These are phyloP conservation scores for Alectoria sarmentosa DNA, from an alignment of 495 filamentous ascomycete species.

Conservation along the genomic window DNA sequence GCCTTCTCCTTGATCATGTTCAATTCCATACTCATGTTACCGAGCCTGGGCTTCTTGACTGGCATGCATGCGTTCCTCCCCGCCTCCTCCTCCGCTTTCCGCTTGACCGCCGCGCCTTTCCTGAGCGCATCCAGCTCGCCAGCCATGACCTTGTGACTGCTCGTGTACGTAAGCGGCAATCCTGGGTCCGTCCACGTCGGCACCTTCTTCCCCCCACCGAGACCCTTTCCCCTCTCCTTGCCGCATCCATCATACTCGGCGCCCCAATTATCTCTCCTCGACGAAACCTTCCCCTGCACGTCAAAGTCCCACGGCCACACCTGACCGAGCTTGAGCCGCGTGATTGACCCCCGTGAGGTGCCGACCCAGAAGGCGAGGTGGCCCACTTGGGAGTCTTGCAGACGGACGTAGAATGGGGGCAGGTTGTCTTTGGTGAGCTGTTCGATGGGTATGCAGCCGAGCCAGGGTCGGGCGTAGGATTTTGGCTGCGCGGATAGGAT, in stretches of 20 bases:
- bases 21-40: not conserved
- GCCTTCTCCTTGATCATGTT: not conserved
- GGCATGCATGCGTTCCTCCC: not conserved
- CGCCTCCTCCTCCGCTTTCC: not conserved
- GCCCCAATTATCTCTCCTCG: conserved; percentile 4
- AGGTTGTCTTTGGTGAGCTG: conserved; percentile 10
- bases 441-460: not conserved
- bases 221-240: not conserved
- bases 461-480: conserved; percentile 6
- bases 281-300: not conserved
- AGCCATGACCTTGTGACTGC: not conserved
- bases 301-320: conserved; percentile 7
- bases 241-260: not conserved
- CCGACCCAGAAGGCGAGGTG: not conserved
- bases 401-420: conserved; percentile 12
- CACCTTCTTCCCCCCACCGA: not conserved
- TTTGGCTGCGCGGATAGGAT: not conserved
- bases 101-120: not conserved
- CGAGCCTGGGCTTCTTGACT: not conserved
- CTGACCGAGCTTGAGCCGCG: not conserved
- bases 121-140: not conserved
- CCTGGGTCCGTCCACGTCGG: not conserved
- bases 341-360: not conserved
- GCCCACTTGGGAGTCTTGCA: conserved; percentile 11
- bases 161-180: not conserved